Evolutionary conservation across 73 alveolate species (phyloP).

Genomic region (Paramecium biaurelia): DNA sequence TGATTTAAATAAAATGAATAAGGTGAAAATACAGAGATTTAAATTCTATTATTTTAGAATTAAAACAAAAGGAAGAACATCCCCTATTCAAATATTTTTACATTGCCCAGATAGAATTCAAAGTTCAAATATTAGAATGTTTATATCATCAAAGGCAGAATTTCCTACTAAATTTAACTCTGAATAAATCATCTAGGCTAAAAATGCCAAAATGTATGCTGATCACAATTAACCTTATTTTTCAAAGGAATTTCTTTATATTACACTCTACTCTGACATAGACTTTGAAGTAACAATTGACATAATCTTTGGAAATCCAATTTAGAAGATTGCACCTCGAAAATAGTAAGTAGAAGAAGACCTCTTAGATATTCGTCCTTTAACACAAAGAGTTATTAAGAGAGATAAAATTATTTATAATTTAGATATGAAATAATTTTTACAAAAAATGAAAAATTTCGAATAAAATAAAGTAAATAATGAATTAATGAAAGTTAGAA

Average conservation of each 20-base stretch:
- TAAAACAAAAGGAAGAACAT: background rate
- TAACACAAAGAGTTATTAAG: background rate
- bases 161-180: slow-evolving; percentile 33
- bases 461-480: background rate
- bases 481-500: background rate
- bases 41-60: slow-evolving; percentile 22
- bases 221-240: background rate
- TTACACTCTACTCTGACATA: background rate
- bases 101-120: slow-evolving; percentile 8
- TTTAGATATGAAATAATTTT: background rate
- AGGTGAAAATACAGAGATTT: slow-evolving; percentile 2
- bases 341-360: background rate
- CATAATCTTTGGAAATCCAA: slow-evolving; percentile 31
- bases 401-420: slow-evolving; percentile 3
- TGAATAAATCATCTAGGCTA: background rate
- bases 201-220: slow-evolving; percentile 34
- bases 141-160: background rate
- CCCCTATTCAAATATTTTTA: background rate
- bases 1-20: background rate
- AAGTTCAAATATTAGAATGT: background rate
- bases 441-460: background rate
- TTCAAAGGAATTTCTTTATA: background rate
- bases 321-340: background rate
- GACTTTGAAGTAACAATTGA: slow-evolving; percentile 15
- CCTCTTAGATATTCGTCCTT: background rate